Percentiles rank a stretch among this genome's conserved stretches.
These are phyloP conservation scores for Passalora sequoiae DNA, from an alignment of 2,329 filamentous ascomycete species.

Conservation along the genomic window DNA sequence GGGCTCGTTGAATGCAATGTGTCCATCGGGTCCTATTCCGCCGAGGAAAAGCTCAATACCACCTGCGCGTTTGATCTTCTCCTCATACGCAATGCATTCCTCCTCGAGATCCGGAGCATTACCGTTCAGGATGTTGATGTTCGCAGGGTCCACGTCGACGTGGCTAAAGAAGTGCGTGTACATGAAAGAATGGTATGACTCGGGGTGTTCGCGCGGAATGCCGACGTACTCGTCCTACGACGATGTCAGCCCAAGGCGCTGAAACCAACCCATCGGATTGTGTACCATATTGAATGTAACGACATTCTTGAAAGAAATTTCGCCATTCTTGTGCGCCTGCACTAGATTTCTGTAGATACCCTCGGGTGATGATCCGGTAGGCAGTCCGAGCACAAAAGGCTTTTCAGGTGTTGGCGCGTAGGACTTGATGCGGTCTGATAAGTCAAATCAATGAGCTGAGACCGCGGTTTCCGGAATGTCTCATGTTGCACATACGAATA, in stretches of 20 bases:
- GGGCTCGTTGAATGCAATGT: constrained; percentile 88
- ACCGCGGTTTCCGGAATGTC: too few relatives aligned
- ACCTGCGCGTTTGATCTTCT: constrained; percentile 65
- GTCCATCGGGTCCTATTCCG: constrained; percentile 78
- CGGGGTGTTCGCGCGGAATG: constrained; percentile 73
- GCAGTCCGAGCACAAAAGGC: constrained; percentile 77
- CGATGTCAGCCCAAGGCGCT: constrained; percentile 5
- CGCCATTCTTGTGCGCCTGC: constrained; percentile 61
- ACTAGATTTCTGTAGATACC: constrained; percentile 74
- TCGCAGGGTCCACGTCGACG: constrained; percentile 72
- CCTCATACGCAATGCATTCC: constrained; percentile 75
- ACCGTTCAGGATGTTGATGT: constrained; percentile 79
- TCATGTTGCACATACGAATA: constrained; percentile 53
- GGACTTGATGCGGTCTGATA: constrained; percentile 68
- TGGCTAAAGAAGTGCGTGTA: constrained; percentile 87
- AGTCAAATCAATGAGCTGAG: too few relatives aligned
- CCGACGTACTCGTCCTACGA: constrained; percentile 79
- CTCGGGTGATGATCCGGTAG: constrained; percentile 76
- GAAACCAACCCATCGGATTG: neutral
- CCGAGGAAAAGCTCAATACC: constrained; percentile 83
- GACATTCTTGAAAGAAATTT: constrained; percentile 82
- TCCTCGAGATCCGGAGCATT: constrained; percentile 69
- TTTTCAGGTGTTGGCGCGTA: constrained; percentile 67
- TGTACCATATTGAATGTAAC: constrained; percentile 83
- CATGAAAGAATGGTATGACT: constrained; percentile 90